Conservation (phyloP, 1,284 basidiomycete species). For the Cutaneotrichosporon curvatum region DNA sequence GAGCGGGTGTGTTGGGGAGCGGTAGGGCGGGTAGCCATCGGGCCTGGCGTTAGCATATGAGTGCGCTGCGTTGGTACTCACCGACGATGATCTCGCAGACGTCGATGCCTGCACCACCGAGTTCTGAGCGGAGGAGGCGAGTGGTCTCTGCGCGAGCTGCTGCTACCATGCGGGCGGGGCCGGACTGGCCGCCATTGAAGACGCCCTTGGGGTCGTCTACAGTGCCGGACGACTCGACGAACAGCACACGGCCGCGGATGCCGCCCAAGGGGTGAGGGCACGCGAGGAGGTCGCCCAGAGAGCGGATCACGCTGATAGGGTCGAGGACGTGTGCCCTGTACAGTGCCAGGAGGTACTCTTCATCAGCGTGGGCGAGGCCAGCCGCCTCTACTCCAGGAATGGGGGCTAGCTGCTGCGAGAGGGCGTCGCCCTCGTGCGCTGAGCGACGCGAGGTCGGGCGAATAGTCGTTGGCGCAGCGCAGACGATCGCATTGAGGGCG, state of each 20-base stretch:
- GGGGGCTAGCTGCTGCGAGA: background rate
- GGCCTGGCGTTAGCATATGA: slow-evolving; percentile 15
- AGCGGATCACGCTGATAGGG: slow-evolving; percentile 31
- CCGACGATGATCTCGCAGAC: slow-evolving; percentile 40
- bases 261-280: slow-evolving; percentile 4
- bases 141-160: slow-evolving; percentile 27
- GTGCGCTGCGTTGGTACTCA: slow-evolving; percentile 16
- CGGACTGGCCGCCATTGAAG: background rate
- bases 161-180: slow-evolving; percentile 22
- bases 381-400: slow-evolving; percentile 10
- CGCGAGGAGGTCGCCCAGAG: slow-evolving; percentile 31
- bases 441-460: background rate
- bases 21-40: slow-evolving; percentile 20
- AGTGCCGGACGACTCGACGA: slow-evolving; percentile 33
- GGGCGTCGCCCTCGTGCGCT: too few relatives aligned
- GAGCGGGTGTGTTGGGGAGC: slow-evolving; percentile 15
- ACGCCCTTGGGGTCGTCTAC: slow-evolving; percentile 12
- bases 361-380: slow-evolving; percentile 24
- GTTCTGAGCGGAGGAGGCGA: slow-evolving; percentile 25
- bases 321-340: slow-evolving; percentile 35
- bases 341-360: slow-evolving; percentile 27
- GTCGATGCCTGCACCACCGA: slow-evolving; percentile 26
- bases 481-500: slow-evolving; percentile 29
- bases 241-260: slow-evolving; percentile 27
- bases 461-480: slow-evolving; percentile 13